Conservation (phyloP, 108 stramenopile species). For the Cyclotella choctawhatcheeana region DNA sequence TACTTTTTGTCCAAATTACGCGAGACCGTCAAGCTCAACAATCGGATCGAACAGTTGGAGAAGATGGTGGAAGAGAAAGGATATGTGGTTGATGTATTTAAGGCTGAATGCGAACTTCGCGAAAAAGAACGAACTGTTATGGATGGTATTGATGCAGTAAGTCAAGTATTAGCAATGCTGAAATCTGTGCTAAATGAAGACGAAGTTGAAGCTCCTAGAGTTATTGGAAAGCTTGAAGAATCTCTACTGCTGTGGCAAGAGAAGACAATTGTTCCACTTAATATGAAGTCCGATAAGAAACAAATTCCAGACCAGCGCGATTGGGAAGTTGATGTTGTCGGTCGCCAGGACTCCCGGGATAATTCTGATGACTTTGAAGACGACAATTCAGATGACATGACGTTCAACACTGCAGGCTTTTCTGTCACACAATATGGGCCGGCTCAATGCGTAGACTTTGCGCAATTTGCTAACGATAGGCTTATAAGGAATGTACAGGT, state of each 20-base stretch:
- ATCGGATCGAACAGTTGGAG: slow-evolving; percentile 16
- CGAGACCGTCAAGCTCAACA: slow-evolving; percentile 25
- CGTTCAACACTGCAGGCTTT: background rate
- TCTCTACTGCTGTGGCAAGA: slow-evolving; percentile 15
- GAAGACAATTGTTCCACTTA: background rate
- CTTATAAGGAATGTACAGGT: background rate
- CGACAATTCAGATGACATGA: background rate
- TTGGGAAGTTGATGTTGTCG: background rate
- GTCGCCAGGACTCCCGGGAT: background rate
- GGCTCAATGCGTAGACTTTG: slow-evolving; percentile 13
- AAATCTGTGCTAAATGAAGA: slow-evolving; percentile 12
- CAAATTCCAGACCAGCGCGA: background rate
- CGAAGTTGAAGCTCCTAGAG: slow-evolving; percentile 14
- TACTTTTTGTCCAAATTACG: slow-evolving; percentile 25
- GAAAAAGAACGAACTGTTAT: slow-evolving; percentile 10
- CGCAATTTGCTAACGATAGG: slow-evolving; percentile 1
- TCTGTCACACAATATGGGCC: slow-evolving; percentile 3
- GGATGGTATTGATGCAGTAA: slow-evolving; percentile 1
- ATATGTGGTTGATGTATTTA: background rate
- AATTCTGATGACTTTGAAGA: slow-evolving; percentile 14
- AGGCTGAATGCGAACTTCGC: slow-evolving; percentile 11
- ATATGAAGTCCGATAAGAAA: background rate
- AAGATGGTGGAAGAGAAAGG: slow-evolving; percentile 19
- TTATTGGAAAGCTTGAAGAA: slow-evolving; percentile 28
- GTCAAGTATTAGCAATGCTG: slow-evolving; percentile 13